phyloP scores from a whole-genome alignment of 495 filamentous ascomycete genomes.

The Cercophora samala region DNA sequence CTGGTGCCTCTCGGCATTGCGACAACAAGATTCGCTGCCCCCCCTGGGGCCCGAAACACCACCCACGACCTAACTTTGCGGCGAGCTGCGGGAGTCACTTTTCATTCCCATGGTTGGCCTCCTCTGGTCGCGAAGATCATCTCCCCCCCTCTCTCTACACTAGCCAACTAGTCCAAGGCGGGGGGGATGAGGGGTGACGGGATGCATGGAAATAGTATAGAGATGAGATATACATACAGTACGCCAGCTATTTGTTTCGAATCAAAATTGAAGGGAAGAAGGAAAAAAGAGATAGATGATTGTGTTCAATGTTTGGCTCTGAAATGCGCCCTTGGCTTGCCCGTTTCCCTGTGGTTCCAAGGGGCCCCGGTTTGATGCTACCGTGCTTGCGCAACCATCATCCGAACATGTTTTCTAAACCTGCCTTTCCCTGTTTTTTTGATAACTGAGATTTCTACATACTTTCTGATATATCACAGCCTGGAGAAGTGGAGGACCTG shows the following conservation, averaged over 20 bases:
- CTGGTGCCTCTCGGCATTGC: neutral
- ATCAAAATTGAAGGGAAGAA: too few relatives aligned
- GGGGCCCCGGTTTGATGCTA: neutral
- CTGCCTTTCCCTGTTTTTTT: constrained; percentile 5
- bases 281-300: too few relatives aligned
- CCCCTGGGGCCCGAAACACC: constrained; percentile 11
- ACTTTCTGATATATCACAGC: neutral
- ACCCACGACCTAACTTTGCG: constrained; percentile 1
- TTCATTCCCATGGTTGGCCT: constrained; percentile 1
- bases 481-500: neutral
- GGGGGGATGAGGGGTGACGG: neutral
- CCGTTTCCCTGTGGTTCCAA: neutral
- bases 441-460: too few relatives aligned
- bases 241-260: too few relatives aligned
- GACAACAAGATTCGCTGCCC: constrained; percentile 4
- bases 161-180: neutral
- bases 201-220: too few relatives aligned
- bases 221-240: too few relatives aligned
- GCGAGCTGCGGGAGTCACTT: neutral
- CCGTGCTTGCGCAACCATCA: constrained; percentile 6
- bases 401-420: constrained; percentile 4
- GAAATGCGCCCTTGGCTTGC: neutral
- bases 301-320: too few relatives aligned
- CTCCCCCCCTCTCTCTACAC: neutral
- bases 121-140: neutral